Evolutionary conservation across 306 rosid species (phyloP), one percentile per base, ranked within the genome.

Genomic region (Cicer pinnatifidum): DNA sequence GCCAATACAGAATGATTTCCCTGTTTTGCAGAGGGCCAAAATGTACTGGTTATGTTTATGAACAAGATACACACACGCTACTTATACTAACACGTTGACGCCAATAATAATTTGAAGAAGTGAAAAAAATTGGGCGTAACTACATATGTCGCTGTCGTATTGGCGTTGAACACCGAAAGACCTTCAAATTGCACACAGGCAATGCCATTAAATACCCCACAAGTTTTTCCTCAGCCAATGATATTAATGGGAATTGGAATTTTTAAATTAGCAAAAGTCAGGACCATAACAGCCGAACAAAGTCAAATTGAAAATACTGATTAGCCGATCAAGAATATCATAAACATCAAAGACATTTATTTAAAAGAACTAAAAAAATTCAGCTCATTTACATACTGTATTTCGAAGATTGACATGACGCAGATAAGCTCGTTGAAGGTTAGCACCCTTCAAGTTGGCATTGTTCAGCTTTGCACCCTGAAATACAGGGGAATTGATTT

Each of bases 361-460:
- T 9, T 28, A 17, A 44, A 60, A 59, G 41, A 58, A 40, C 23
- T 51, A 39, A n/a, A 8, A 70, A 64, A 40, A 28, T 10, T 20
- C 9, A 67, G 68, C 43, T 13, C 15, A 51, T 56, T 73, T 70
- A 84, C 90, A 77, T 87, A 91, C 97, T 1, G 97, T 85, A 57
- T 91, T 88, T 69, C 84, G 86, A 69, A 93, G 93, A 76, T 93
- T 84, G 52, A 93, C 91, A 65, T 83, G 88, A 12, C 98, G 88
- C 48, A 93, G 81, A 84, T 89, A 93, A 20, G 98, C 98, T 70
- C 98, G 86, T 73, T 91, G 98, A 73, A 93, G 96, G 74, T 93
- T 93, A 44, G 98, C 98, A 78, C 81, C 82, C 87, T 44, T 91
- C 84, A 93, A 77, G 80, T 93, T 91, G 71, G 96, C 90, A 15